Evolutionary conservation across 2,329 filamentous ascomycete species (phyloP), one percentile per base, ranked within the genome.

Genomic region (Calcarisporium arbuscula): DNA sequence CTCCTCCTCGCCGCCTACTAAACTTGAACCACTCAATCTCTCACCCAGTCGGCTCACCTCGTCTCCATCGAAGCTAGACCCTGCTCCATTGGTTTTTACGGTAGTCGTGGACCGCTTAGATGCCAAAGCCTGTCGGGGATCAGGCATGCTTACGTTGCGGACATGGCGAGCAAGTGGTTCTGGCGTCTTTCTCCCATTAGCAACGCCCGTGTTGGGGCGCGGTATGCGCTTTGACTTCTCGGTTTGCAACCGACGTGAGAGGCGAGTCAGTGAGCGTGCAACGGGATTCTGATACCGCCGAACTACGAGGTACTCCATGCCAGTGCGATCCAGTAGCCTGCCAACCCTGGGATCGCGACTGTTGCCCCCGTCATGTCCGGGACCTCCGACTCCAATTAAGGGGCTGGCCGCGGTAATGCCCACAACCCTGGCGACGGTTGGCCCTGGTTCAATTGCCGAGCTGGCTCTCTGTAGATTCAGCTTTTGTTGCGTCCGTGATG

Each of bases 291-390:
- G 79, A 51, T 82, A 82, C 28, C 82, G 68, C 35, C 81, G 72
- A 21, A 87, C 79, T 8, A 85, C 81, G n/a, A 80, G 68, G 53
- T 85, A 86, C 51, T 86, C 82, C 57, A 82, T 74, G 12, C 77
- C 78, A 2, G 81, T 82, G 30, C 78, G 71, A 52, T 85, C 81
- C 35, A 85, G 70, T 31, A 82, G 69, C 51, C 76, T 73, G 47
- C 71, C 67, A 19, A 84, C 68, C 5, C 80, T 70, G 2, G 79
- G 79, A 48, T 85, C 80, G 12, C 71, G 61, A 30, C 68, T 64
- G 39, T 48, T 57, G 21, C 51, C 53, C 10, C 62, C 67, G 38
- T 78, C 75, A 40, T 74, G 76, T n/a, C 67, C 68, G 6, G 67
- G 65, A 4, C 68, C 70, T 8, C 70, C 66, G 4, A 73, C 70